Evolutionary conservation across 2,329 filamentous ascomycete genomes (phyloP).

Genomic region (Penicillium sp.): DNA sequence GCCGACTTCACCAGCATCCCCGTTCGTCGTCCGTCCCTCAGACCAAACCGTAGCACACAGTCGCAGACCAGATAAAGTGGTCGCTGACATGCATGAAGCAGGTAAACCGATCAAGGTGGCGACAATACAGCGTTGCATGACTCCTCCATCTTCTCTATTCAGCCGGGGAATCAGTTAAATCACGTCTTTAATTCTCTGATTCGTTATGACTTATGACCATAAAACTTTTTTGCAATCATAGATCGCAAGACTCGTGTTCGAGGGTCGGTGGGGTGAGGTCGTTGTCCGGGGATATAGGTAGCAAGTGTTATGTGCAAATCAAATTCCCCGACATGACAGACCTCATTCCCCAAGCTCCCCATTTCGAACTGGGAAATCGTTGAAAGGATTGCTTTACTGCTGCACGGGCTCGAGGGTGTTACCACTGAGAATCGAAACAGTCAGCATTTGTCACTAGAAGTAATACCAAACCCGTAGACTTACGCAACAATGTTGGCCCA

Average conservation of each 20-base stretch:
- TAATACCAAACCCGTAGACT: conserved; percentile 24
- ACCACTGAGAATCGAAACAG: conserved; percentile 31
- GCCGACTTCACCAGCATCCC: conserved; percentile 24
- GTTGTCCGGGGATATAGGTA: conserved; percentile 6
- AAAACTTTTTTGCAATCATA: conserved; percentile 26
- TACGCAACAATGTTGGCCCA: conserved; percentile 74
- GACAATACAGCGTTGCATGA: conserved; percentile 15
- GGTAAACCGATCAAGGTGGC: conserved; percentile 14
- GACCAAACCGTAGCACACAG: conserved; percentile 2
- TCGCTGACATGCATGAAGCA: conserved; percentile 8
- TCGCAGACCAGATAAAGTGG: background rate
- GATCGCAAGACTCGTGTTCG: conserved; percentile 16
- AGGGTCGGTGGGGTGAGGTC: conserved; percentile 16
- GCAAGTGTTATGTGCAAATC: conserved; percentile 7
- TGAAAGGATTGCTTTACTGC: conserved; percentile 30
- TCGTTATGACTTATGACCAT: conserved; percentile 31
- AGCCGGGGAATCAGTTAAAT: conserved; percentile 28
- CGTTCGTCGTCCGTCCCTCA: conserved; percentile 12
- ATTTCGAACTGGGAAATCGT: conserved; percentile 16
- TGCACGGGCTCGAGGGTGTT: conserved; percentile 47
- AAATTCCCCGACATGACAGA: conserved; percentile 11
- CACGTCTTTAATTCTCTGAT: conserved; percentile 24
- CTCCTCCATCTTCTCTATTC: conserved; percentile 30
- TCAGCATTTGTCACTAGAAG: background rate
- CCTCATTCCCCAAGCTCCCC: conserved; percentile 7